These are phyloP conservation scores for Scutellaria barbata DNA, from an alignment of 257 asterid genomes.

Conservation along the genomic window DNA sequence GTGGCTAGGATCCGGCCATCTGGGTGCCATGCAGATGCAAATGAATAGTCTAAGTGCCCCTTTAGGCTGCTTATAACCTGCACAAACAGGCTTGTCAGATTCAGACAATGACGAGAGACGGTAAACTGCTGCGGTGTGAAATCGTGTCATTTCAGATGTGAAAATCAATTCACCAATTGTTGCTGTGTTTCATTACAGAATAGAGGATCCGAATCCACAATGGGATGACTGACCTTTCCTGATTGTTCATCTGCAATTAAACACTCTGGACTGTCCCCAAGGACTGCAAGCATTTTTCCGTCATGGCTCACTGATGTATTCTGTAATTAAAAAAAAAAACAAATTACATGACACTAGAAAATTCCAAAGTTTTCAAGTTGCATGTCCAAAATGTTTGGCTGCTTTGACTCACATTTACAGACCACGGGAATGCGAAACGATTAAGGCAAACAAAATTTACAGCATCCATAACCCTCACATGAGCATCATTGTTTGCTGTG, in stretches of 20 bases:
- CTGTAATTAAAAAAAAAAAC: constrained; percentile 39
- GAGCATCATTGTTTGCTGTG: constrained; percentile 84
- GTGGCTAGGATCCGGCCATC: constrained; percentile 76
- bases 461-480: constrained; percentile 72
- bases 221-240: constrained; percentile 55
- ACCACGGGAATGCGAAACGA: constrained; percentile 79
- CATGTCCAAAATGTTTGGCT: background rate
- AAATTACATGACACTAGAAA: background rate
- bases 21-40: constrained; percentile 92
- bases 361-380: background rate
- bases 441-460: constrained; percentile 53
- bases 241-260: constrained; percentile 62
- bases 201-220: no score
- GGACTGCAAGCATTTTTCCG: constrained; percentile 68
- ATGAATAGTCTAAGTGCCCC: constrained; percentile 83
- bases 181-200: background rate
- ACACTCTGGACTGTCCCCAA: constrained; percentile 76
- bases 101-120: no score
- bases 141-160: no score
- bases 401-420: constrained; percentile 74
- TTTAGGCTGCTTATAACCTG: constrained; percentile 61
- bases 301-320: constrained; percentile 71
- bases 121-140: no score
- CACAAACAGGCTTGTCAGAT: constrained; percentile 1
- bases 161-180: background rate